These are phyloP conservation scores for Phaeolepiota aurea DNA, from an alignment of 768 basidiomycete species.

Conservation along the genomic window DNA sequence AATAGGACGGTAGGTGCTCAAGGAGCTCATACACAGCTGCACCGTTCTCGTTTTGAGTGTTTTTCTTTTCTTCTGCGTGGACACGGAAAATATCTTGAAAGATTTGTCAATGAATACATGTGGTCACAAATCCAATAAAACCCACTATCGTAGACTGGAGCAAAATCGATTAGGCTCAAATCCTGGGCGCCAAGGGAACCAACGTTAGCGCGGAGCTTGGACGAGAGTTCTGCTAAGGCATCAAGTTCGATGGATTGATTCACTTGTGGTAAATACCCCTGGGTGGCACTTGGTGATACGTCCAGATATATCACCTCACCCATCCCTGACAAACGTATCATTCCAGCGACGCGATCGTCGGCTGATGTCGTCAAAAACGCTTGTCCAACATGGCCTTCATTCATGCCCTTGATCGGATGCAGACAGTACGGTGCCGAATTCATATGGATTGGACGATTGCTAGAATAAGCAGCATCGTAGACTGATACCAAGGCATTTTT, in stretches of 20 bases:
- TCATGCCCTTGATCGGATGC: slow-evolving; percentile 16
- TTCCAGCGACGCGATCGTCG: slow-evolving; percentile 15
- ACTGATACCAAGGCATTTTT: slow-evolving; percentile 50
- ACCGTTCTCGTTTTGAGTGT: slow-evolving; percentile 24
- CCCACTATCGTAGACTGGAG: slow-evolving; percentile 48
- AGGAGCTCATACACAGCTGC: slow-evolving; percentile 38
- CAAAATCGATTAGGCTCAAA: slow-evolving; percentile 39
- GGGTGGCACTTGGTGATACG: slow-evolving; percentile 14
- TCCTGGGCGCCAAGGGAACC: slow-evolving; percentile 39
- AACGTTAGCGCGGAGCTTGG: slow-evolving; percentile 21
- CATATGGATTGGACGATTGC: slow-evolving; percentile 33
- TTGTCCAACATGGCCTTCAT: slow-evolving; percentile 19
- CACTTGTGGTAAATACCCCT: slow-evolving; percentile 13
- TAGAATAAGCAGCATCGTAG: slow-evolving; percentile 48
- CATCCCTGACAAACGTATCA: slow-evolving; percentile 39
- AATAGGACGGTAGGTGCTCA: slow-evolving; percentile 46
- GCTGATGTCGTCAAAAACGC: slow-evolving; percentile 22
- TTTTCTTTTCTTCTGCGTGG: slow-evolving; percentile 15
- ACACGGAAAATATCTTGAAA: slow-evolving; percentile 30
- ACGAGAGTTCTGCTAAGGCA: slow-evolving; percentile 20
- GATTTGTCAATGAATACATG: slow-evolving; percentile 2
- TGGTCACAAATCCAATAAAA: slow-evolving; percentile 2
- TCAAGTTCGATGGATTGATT: slow-evolving; percentile 33
- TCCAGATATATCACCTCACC: slow-evolving; percentile 39
- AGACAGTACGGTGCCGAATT: slow-evolving; percentile 37